These are phyloP conservation scores for Orbilia quercus DNA, from an alignment of 2,329 filamentous ascomycete genomes.

Conservation along the genomic window DNA sequence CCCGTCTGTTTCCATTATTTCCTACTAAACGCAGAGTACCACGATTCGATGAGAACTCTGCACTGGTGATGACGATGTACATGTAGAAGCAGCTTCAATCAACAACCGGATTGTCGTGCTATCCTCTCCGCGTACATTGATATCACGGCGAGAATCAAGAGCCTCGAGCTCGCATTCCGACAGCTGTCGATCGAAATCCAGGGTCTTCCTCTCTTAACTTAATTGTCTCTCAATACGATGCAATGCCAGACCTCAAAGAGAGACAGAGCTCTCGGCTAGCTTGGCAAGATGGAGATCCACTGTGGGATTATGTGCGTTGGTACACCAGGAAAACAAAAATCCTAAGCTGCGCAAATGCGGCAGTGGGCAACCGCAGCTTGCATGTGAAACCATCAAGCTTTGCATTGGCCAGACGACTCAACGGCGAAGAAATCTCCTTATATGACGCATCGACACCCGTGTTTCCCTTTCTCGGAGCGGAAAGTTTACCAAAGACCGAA, in stretches of 20 bases:
- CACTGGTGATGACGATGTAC: neutral
- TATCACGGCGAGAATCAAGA: neutral
- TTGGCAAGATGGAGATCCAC: no score
- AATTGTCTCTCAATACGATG: no score
- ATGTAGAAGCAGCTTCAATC: neutral
- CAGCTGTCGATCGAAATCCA: neutral
- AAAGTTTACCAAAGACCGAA: conserved; percentile 21
- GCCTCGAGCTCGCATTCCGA: conserved; percentile 15
- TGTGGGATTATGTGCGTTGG: conserved; percentile 55
- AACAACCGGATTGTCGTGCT: neutral
- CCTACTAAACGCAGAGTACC: no score
- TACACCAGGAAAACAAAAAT: conserved; percentile 14
- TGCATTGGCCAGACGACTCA: neutral
- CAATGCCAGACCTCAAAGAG: no score
- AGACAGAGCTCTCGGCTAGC: conserved; percentile 21
- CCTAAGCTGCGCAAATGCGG: no score
- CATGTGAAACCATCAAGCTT: neutral
- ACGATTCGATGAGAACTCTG: neutral
- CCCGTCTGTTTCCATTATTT: no score
- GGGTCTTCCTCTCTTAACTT: conserved; percentile 4
- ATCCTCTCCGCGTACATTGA: neutral
- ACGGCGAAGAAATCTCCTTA: neutral
- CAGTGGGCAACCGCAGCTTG: conserved; percentile 11
- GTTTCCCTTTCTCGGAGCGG: conserved; percentile 16
- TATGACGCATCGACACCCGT: conserved; percentile 23